phyloP scores from a whole-genome alignment of 2,329 filamentous ascomycete species.

The Xylaria sp. region DNA sequence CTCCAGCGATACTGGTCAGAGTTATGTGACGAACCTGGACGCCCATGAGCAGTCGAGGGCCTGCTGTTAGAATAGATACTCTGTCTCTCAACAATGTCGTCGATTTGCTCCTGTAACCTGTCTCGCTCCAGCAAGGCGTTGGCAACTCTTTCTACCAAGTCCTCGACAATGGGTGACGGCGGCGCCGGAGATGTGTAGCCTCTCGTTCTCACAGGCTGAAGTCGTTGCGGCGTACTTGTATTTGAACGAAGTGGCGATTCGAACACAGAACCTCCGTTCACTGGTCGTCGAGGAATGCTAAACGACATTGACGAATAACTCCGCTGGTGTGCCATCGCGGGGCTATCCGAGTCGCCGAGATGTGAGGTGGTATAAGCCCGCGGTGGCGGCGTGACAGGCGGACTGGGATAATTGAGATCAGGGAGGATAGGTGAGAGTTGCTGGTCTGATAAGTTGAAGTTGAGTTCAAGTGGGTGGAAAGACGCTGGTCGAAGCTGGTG shows the following conservation, averaged over 20 bases:
- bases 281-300: slow-evolving; percentile 62
- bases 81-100: slow-evolving; percentile 69
- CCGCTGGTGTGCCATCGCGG: slow-evolving; percentile 54
- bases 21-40: slow-evolving; percentile 46
- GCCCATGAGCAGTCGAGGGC: slow-evolving; percentile 62
- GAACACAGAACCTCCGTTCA: slow-evolving; percentile 51
- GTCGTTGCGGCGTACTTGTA: slow-evolving; percentile 55
- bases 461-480: slow-evolving; percentile 68
- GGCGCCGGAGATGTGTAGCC: slow-evolving; percentile 54
- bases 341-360: slow-evolving; percentile 51
- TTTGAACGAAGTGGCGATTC: slow-evolving; percentile 46
- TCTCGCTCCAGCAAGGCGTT: slow-evolving; percentile 69
- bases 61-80: slow-evolving; percentile 66
- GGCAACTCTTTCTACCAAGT: slow-evolving; percentile 66
- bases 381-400: slow-evolving; percentile 54
- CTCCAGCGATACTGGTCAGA: neutral
- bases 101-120: slow-evolving; percentile 67
- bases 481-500: slow-evolving; percentile 50
- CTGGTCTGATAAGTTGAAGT: slow-evolving; percentile 60
- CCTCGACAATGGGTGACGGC: slow-evolving; percentile 56
- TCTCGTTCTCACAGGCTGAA: slow-evolving; percentile 58
- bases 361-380: slow-evolving; percentile 52
- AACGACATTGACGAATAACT: slow-evolving; percentile 67
- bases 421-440: slow-evolving; percentile 67
- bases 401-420: slow-evolving; percentile 57